Evolutionary conservation across 176 grass and related monocot species (phyloP).

Genomic region (Dendrocalamus sinicus): DNA sequence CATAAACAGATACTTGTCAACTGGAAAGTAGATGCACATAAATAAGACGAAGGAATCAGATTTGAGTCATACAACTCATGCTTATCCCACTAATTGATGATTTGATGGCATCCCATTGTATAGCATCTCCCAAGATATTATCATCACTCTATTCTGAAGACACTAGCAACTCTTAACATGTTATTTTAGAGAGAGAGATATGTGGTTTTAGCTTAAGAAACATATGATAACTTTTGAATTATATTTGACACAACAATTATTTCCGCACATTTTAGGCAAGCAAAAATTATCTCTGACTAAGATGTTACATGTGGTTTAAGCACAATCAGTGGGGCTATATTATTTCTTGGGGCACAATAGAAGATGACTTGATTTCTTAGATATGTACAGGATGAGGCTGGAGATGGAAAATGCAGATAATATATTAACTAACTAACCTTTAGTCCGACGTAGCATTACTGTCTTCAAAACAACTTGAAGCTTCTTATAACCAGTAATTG

Average conservation of each 20-base stretch:
- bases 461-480: slow-evolving; percentile 96
- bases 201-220: neutral
- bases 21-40: neutral
- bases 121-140: slow-evolving; percentile 23
- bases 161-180: slow-evolving; percentile 8
- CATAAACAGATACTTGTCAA: neutral
- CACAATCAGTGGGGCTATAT: neutral
- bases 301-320: neutral
- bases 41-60: neutral
- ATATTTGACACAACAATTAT: neutral
- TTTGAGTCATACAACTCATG: neutral
- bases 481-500: slow-evolving; percentile 83
- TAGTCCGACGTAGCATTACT: slow-evolving; percentile 97
- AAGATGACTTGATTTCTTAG: neutral
- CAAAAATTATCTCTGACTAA: neutral
- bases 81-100: neutral
- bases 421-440: slow-evolving; percentile 60
- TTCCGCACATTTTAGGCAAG: neutral
- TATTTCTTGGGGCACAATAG: neutral
- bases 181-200: slow-evolving; percentile 1
- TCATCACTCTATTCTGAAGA: slow-evolving; percentile 1
- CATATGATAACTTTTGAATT: neutral
- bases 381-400: slow-evolving; percentile 10
- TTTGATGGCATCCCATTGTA: neutral
- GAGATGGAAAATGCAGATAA: slow-evolving; percentile 4